Percentiles rank a stretch among this genome's conserved stretches.
phyloP scores from a whole-genome alignment of 129 eudicot genomes.

The Lactuca saligna region DNA sequence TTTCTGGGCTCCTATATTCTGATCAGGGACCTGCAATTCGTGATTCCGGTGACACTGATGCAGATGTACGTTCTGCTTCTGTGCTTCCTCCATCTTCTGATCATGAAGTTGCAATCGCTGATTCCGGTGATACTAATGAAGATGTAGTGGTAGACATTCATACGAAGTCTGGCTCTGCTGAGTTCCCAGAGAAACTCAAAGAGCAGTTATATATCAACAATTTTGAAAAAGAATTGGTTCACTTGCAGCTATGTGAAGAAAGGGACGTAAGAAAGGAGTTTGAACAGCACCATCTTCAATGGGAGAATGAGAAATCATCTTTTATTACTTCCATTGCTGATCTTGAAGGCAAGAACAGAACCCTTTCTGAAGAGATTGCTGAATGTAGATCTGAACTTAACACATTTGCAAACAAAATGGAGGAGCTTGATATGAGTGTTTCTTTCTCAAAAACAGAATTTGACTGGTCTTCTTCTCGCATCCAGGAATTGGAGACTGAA shows the following conservation, averaged over 20 bases:
- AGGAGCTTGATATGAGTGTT: constrained; percentile 47
- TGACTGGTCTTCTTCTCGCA: constrained; percentile 42
- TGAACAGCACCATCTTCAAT: constrained; percentile 34
- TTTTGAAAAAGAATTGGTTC: constrained; percentile 54
- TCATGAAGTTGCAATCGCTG: constrained; percentile 10
- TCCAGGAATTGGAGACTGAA: constrained; percentile 50
- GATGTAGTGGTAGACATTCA: constrained; percentile 13
- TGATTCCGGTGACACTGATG: not conserved
- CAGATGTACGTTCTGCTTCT: constrained; percentile 1
- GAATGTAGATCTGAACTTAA: constrained; percentile 56
- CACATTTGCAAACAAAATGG: constrained; percentile 42
- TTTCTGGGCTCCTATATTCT: not conserved
- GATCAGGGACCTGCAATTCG: not conserved
- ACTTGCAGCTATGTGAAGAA: constrained; percentile 56
- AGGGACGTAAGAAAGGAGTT: constrained; percentile 28
- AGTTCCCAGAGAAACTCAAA: constrained; percentile 46
- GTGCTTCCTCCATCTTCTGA: constrained; percentile 25
- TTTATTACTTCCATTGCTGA: constrained; percentile 44
- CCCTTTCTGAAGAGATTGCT: constrained; percentile 56
- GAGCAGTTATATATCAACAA: constrained; percentile 60
- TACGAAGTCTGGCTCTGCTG: constrained; percentile 28
- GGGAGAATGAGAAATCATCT: constrained; percentile 42
- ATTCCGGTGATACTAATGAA: not conserved
- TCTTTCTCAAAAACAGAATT: constrained; percentile 45
- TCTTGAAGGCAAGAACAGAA: constrained; percentile 44